Evolutionary conservation across 805 yeast species (phyloP), one percentile per base, ranked within the genome.

Genomic region (Yarrowia sp.): DNA sequence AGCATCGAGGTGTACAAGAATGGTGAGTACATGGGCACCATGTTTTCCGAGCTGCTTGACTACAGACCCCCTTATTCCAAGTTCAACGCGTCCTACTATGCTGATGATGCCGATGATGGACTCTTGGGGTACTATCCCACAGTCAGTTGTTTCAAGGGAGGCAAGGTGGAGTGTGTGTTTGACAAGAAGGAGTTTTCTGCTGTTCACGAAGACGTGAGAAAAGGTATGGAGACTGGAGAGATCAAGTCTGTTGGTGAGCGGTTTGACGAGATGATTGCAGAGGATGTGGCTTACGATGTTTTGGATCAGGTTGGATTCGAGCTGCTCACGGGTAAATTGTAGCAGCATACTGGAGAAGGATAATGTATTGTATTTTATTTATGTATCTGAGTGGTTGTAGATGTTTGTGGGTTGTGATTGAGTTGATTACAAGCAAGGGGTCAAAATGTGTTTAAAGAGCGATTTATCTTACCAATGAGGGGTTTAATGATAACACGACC

Each of bases 121-220:
- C 78, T 84, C 46, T 76, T 91, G 64, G 99, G 98, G 0, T 95
- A 95, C 73, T 95, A 86, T 75, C 98, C 99, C 1, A 90, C 92
- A 78, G 80, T 90, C 35, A 89, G 96, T 64, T 89, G 88, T 26
- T 95, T 84, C 72, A 85, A 84, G 68, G 88, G 88, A 2, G 98
- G 98, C 0, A 77, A 82, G 10, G 96, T 90, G 5, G 78, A 82
- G 66, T 74, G 93, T 65, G 85, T 89, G 67, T 80, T 90, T 2
- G 89, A 92, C 0, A 40, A 21, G 19, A 88, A 90, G 0, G 79
- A 85, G 12, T 82, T 92, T 69, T 78, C 79, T 67, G 79, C 70
- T 62, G 75, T 77, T 14, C 83, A 87, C 7, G 69, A 66, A 1
- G 71, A 67, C 19, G 28, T 68, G 24, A 69, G 70, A 8, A 70